These are phyloP conservation scores for Beauveria pseudobassiana DNA, from an alignment of 2,329 filamentous ascomycete genomes.

Conservation along the genomic window DNA sequence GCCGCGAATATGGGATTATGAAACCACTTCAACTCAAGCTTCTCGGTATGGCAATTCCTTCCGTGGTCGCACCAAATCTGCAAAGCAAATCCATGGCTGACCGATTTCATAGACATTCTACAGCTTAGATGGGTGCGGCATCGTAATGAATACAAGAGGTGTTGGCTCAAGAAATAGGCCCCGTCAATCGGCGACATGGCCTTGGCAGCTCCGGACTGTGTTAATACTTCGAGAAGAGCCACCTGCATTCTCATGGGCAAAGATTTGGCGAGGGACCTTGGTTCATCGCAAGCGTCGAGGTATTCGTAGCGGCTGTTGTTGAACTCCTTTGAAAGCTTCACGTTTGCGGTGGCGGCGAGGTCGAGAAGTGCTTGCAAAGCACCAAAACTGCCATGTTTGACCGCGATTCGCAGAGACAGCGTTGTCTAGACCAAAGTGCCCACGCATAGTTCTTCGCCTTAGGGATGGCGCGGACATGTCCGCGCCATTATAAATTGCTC, in stretches of 20 bases:
- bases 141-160: neutral
- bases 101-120: neutral
- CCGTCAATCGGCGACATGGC: neutral
- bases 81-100: neutral
- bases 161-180: neutral
- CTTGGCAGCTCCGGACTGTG: neutral
- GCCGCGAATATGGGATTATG: neutral
- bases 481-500: neutral
- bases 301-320: constrained; percentile 2
- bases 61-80: neutral
- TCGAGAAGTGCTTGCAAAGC: neutral
- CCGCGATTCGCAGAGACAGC: neutral
- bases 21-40: neutral
- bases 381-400: neutral
- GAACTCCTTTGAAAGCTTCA: neutral
- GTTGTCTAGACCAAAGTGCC: neutral
- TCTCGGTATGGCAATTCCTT: neutral
- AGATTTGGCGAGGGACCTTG: neutral
- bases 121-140: neutral
- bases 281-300: neutral
- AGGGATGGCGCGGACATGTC: neutral
- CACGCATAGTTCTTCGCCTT: neutral
- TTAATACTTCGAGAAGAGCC: neutral
- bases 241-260: neutral
- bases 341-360: neutral